A percentile compares a stretch with the other conserved stretches of the same genome.
Evolutionary conservation across 305 asterid species (phyloP).

Genomic region (Fraxinus paxiana): DNA sequence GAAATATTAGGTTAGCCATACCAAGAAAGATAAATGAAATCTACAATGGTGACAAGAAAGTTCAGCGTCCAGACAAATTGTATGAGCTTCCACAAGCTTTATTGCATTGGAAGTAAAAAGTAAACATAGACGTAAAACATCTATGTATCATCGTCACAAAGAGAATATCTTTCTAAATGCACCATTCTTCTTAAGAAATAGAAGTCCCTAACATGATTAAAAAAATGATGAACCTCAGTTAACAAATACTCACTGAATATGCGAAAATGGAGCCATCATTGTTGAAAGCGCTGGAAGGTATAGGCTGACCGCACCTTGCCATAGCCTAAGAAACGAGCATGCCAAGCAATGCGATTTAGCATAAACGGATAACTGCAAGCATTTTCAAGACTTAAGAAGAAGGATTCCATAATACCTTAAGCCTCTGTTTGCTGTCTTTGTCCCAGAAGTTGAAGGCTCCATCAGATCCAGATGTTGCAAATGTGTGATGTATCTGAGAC

Average conservation of each 20-base stretch:
- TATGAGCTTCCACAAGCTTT: neutral
- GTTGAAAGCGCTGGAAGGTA: conserved; percentile 78
- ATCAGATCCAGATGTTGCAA: conserved; percentile 92
- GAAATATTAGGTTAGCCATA: neutral
- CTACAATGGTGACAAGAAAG: neutral
- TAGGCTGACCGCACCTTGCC: conserved; percentile 76
- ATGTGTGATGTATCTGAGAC: conserved; percentile 70
- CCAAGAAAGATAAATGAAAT: neutral
- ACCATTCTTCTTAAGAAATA: neutral
- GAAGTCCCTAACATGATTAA: neutral
- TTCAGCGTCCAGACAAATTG: neutral
- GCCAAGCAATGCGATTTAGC: conserved; percentile 1
- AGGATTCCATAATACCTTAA: conserved; percentile 50
- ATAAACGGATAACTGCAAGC: conserved; percentile 5
- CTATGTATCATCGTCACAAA: neutral
- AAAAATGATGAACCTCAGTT: neutral
- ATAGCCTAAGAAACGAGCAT: conserved; percentile 54
- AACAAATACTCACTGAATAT: conserved; percentile 51
- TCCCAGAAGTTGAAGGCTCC: conserved; percentile 95
- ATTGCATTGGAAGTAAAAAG: neutral
- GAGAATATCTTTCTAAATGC: neutral
- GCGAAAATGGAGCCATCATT: conserved; percentile 81
- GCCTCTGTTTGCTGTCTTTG: conserved; percentile 96
- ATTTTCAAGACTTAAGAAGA: neutral
- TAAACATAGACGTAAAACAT: neutral